phyloP scores from a whole-genome alignment of 352 stramenopile genomes.

The Phytopythium ostracodes region DNA sequence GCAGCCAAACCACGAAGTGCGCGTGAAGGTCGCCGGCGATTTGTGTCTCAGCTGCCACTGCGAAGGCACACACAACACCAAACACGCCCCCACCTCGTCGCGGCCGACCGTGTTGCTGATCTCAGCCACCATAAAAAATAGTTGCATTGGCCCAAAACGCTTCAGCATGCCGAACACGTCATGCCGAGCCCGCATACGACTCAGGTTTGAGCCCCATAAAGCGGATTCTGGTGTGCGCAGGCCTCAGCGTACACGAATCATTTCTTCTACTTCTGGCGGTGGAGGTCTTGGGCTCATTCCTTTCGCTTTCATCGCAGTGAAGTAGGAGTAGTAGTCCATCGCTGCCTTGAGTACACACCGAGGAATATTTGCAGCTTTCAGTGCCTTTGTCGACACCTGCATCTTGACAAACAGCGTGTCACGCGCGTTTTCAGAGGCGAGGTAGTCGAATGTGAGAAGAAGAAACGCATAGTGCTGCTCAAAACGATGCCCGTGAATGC shows the following conservation, averaged over 20 bases:
- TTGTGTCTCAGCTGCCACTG: slow-evolving; percentile 18
- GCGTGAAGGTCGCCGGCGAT: slow-evolving; percentile 21
- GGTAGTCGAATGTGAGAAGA: slow-evolving; percentile 18
- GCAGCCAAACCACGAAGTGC: slow-evolving; percentile 10
- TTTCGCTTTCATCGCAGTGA: not conserved
- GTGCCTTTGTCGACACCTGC: slow-evolving; percentile 10
- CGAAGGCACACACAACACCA: slow-evolving; percentile 12
- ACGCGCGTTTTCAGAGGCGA: slow-evolving; percentile 10
- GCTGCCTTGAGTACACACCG: slow-evolving; percentile 8
- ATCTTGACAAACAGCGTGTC: slow-evolving; percentile 16
- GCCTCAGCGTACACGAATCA: slow-evolving; percentile 19
- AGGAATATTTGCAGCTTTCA: slow-evolving; percentile 6
- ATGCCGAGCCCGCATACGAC: slow-evolving; percentile 9
- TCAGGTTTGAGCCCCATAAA: slow-evolving; percentile 19
- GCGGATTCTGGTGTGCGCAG: slow-evolving; percentile 10
- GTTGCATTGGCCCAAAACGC: slow-evolving; percentile 17
- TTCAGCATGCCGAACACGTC: slow-evolving; percentile 24
- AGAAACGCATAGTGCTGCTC: slow-evolving; percentile 23
- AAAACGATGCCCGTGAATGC: slow-evolving; percentile 15
- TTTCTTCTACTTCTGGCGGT: not conserved
- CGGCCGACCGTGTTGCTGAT: slow-evolving; percentile 14
- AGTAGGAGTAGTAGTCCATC: slow-evolving; percentile 14
- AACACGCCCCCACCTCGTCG: slow-evolving; percentile 11
- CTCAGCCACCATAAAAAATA: slow-evolving; percentile 20
- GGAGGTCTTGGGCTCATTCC: slow-evolving; percentile 4